A percentile compares a stretch with the other conserved stretches of the same genome.
These are phyloP conservation scores for Cymbidium sinense DNA, from an alignment of 106 monocot genomes.

Conservation along the genomic window DNA sequence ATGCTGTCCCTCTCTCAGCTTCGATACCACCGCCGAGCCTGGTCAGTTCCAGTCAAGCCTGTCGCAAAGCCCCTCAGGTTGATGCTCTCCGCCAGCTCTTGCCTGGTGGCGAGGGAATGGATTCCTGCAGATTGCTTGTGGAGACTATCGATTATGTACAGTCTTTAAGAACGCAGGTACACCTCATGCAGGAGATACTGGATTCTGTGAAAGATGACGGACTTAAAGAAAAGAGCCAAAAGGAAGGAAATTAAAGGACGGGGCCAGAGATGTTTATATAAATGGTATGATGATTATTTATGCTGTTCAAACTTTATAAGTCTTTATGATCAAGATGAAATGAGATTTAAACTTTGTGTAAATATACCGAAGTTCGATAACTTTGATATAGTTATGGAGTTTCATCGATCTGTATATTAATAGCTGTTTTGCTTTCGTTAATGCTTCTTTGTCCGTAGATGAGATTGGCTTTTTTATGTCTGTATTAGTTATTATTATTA, in stretches of 20 bases:
- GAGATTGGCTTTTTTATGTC: too few relatives aligned
- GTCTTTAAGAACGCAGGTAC: constrained; percentile 30
- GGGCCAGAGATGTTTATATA: neutral
- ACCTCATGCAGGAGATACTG: constrained; percentile 39
- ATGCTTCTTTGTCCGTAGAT: too few relatives aligned
- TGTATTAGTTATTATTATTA: too few relatives aligned
- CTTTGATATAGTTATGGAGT: neutral
- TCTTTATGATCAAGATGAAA: neutral
- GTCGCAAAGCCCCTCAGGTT: neutral
- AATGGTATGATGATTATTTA: constrained; percentile 1
- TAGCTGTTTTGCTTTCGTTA: neutral
- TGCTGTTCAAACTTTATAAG: too few relatives aligned
- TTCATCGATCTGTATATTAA: constrained; percentile 1
- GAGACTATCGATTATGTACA: constrained; percentile 43
- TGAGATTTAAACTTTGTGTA: neutral
- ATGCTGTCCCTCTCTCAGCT: constrained; percentile 25
- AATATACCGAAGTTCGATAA: neutral
- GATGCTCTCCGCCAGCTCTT: constrained; percentile 36
- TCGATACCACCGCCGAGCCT: neutral
- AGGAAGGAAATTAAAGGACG: neutral
- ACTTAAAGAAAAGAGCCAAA: neutral
- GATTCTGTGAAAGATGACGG: constrained; percentile 7
- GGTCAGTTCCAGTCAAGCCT: neutral
- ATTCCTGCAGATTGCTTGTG: constrained; percentile 30
- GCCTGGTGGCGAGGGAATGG: constrained; percentile 41